A percentile compares a stretch with the other conserved stretches of the same genome.
Conservation (phyloP, 2,329 filamentous ascomycete genomes). For the Ceratocystis huliohia region DNA sequence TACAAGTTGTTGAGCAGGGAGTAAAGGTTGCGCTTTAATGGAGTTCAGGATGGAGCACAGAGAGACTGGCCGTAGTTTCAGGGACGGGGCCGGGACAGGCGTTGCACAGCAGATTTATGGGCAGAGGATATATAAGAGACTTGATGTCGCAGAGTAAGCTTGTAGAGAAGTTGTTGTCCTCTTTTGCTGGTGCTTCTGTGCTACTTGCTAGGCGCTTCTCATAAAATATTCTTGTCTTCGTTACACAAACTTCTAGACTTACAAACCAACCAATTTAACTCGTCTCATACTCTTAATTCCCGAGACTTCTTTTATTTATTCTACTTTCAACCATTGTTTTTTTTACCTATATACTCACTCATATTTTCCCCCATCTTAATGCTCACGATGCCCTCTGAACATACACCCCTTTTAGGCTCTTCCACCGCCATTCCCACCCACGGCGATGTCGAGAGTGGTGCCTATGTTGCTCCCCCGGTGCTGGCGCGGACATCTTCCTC, state of each 20-base stretch:
- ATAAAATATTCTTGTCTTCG: too few species aligned
- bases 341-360: background rate
- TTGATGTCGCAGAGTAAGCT: too few species aligned
- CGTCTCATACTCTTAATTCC: background rate
- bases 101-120: background rate
- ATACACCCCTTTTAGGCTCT: constrained; percentile 12
- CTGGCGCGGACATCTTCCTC: constrained; percentile 21
- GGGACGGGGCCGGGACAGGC: background rate
- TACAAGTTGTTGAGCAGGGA: background rate
- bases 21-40: background rate
- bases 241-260: background rate
- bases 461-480: background rate
- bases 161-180: too few species aligned
- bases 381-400: constrained; percentile 8
- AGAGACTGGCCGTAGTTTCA: background rate
- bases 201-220: too few species aligned
- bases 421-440: background rate
- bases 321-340: background rate
- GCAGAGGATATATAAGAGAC: background rate
- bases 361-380: background rate
- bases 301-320: background rate
- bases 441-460: constrained; percentile 14
- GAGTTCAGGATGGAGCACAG: background rate
- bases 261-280: too few species aligned
- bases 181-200: too few species aligned